phyloP scores from a whole-genome alignment of 257 asterid genomes.

The Nicotiana tomentosiformis region DNA sequence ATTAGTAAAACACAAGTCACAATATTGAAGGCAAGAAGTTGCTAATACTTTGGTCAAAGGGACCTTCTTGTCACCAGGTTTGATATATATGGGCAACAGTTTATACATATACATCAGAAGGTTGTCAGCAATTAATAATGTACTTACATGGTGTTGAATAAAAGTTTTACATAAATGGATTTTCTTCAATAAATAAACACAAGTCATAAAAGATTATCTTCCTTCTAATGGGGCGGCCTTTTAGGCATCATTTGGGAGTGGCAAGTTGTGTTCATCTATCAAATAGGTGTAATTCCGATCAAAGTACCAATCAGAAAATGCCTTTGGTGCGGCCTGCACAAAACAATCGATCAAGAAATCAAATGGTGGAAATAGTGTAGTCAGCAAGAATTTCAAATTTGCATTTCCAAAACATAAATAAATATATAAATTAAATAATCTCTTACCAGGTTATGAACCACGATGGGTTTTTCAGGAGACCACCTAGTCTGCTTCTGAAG shows the following conservation, averaged over 20 bases:
- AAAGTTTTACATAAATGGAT: not conserved
- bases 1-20: not conserved
- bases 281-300: conserved; percentile 3
- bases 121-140: not conserved
- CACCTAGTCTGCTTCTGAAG: not conserved
- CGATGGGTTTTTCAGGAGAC: not conserved
- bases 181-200: not conserved
- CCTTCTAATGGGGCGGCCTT: not conserved
- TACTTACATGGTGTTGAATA: not conserved
- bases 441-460: not conserved
- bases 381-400: not conserved
- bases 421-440: not conserved
- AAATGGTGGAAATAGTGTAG: not conserved
- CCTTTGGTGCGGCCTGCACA: not conserved
- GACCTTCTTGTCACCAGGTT: not conserved
- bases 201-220: not conserved
- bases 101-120: not conserved
- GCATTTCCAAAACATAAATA: not conserved
- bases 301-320: conserved; percentile 14
- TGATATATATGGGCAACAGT: not conserved
- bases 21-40: not conserved
- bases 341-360: not conserved
- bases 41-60: not conserved
- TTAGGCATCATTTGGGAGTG: not conserved
- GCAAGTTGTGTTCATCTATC: not conserved